Evolutionary conservation across 140 eudicot genomes (phyloP).

Genomic region (Anethum foeniculum): DNA sequence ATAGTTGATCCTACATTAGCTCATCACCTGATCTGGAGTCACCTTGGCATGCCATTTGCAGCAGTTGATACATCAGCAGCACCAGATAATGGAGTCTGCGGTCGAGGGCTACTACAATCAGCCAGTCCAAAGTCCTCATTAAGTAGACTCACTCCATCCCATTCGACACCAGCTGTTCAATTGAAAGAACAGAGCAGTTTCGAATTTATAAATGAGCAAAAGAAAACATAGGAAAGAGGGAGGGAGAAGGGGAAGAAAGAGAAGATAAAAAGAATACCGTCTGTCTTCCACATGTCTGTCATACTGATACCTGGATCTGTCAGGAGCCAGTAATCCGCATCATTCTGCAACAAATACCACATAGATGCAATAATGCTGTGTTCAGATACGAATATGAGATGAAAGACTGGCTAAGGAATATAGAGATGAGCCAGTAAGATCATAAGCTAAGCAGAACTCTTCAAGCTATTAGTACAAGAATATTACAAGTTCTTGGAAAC

Average conservation of each 20-base stretch:
- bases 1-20: constrained; percentile 11
- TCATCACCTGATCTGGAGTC: constrained; percentile 18
- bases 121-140: constrained; percentile 52
- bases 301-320: constrained; percentile 70
- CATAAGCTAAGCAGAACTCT: not conserved
- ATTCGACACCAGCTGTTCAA: constrained; percentile 43
- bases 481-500: not conserved
- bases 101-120: constrained; percentile 40
- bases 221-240: not conserved
- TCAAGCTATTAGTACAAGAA: not conserved
- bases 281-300: constrained; percentile 77
- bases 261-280: constrained; percentile 41
- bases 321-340: constrained; percentile 75
- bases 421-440: constrained; percentile 1
- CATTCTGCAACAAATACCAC: constrained; percentile 43
- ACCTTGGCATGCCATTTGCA: constrained; percentile 22
- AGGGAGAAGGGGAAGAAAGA: not conserved
- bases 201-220: not conserved
- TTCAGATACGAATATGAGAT: constrained; percentile 7
- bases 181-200: constrained; percentile 21
- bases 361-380: not conserved
- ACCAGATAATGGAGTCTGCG: constrained; percentile 42
- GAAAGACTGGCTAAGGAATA: not conserved
- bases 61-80: constrained; percentile 20
- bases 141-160: constrained; percentile 52